Percentiles rank a stretch among this genome's conserved stretches.
These are phyloP conservation scores for Litsea cubeba DNA, from an alignment of 164 flowering plant genomes.

Conservation along the genomic window DNA sequence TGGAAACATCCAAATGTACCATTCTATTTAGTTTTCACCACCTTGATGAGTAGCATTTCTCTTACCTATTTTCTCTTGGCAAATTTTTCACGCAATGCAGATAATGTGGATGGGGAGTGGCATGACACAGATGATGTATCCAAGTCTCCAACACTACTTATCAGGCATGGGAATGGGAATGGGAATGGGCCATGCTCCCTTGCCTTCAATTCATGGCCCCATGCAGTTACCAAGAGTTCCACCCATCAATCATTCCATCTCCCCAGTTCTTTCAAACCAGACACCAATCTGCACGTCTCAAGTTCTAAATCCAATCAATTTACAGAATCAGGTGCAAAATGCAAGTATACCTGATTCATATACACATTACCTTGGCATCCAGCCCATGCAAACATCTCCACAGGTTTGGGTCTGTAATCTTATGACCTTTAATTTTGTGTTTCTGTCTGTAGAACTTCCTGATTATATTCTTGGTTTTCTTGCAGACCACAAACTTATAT, in stretches of 20 bases:
- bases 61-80: background rate
- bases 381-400: constrained; percentile 32
- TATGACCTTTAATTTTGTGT: background rate
- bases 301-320: constrained; percentile 28
- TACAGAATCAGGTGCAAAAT: constrained; percentile 41
- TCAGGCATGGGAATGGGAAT: constrained; percentile 35
- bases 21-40: too few relatives aligned
- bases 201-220: constrained; percentile 20
- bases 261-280: constrained; percentile 26
- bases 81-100: constrained; percentile 26
- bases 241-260: constrained; percentile 34
- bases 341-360: constrained; percentile 32
- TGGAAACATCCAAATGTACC: background rate
- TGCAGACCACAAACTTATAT: constrained; percentile 48
- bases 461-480: constrained; percentile 9
- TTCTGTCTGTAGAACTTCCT: background rate
- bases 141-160: constrained; percentile 65
- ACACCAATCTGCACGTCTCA: constrained; percentile 25
- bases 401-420: constrained; percentile 25
- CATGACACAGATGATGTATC: constrained; percentile 73
- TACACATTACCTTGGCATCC: constrained; percentile 44
- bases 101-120: constrained; percentile 86
- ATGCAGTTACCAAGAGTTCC: constrained; percentile 44
- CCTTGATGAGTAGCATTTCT: background rate
- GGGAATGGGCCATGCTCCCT: constrained; percentile 48